Evolutionary conservation across 768 basidiomycete genomes (phyloP).

Genomic region (Phlebiopsis gigantea): DNA sequence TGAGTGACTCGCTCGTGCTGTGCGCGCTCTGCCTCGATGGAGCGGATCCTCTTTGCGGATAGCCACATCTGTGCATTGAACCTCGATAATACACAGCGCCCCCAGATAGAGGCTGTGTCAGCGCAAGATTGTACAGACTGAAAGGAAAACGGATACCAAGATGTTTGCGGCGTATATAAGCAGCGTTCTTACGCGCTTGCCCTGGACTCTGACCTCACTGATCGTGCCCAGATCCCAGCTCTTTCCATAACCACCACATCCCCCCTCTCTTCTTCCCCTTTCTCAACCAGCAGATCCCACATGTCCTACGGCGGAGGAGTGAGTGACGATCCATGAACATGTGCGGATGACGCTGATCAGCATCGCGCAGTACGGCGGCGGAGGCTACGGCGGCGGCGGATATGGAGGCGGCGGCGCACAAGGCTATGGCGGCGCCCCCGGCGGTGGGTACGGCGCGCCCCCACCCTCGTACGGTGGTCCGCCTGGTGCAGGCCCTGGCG

Average conservation of each 20-base stretch:
- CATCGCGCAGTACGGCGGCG: background rate
- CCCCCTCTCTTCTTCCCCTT: background rate
- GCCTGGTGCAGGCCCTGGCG: constrained; percentile 25
- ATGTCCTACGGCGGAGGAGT: constrained; percentile 34
- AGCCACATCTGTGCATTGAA: background rate
- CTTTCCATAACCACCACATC: background rate
- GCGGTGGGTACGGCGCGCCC: constrained; percentile 27
- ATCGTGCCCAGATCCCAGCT: background rate
- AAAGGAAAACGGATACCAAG: too few species aligned
- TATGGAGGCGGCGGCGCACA: constrained; percentile 17
- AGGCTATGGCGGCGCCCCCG: constrained; percentile 13
- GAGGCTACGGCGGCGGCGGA: constrained; percentile 23
- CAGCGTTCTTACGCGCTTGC: background rate
- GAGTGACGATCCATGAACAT: background rate
- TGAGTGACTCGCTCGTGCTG: constrained; percentile 14
- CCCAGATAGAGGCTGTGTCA: background rate
- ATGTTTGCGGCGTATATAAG: background rate
- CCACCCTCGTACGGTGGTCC: constrained; percentile 25
- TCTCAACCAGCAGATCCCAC: constrained; percentile 11
- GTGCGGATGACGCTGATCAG: constrained; percentile 11
- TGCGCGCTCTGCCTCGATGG: background rate
- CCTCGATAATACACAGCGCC: background rate
- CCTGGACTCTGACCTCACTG: background rate
- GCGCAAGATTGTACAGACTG: background rate
- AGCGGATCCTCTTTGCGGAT: background rate